phyloP scores from a whole-genome alignment of 371 early-diverging fungal species.

The Sporodiniella umbellata region DNA sequence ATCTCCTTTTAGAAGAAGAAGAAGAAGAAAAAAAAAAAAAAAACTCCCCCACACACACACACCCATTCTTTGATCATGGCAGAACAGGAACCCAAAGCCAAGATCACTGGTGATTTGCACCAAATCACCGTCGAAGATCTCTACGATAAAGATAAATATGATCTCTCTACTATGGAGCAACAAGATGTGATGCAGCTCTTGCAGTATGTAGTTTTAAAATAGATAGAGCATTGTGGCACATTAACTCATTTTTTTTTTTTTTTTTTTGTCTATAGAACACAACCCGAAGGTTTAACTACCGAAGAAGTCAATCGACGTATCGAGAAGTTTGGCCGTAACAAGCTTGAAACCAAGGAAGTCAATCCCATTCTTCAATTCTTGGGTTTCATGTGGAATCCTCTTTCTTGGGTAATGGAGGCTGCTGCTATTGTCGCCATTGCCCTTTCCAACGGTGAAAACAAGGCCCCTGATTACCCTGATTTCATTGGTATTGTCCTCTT shows the following conservation, averaged over 20 bases:
- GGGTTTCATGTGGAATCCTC: constrained; percentile 81
- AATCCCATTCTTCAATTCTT: constrained; percentile 82
- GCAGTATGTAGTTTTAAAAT: constrained; percentile 37
- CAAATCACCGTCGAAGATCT: constrained; percentile 63
- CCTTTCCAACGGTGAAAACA: constrained; percentile 60
- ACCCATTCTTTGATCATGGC: constrained; percentile 14
- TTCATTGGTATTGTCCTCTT: constrained; percentile 80
- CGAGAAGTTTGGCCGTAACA: constrained; percentile 65
- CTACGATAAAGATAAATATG: constrained; percentile 77
- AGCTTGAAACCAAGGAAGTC: constrained; percentile 69
- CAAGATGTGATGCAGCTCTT: constrained; percentile 66
- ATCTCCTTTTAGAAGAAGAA: not conserved
- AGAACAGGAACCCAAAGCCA: constrained; percentile 19
- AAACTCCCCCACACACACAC: too few species aligned
- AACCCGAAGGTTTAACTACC: constrained; percentile 57
- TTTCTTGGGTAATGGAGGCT: constrained; percentile 79
- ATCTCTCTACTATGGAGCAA: constrained; percentile 74
- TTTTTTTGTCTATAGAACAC: constrained; percentile 39
- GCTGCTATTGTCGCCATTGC: constrained; percentile 74
- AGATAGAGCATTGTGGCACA: too few species aligned
- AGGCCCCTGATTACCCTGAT: constrained; percentile 77
- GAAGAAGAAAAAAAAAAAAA: not conserved
- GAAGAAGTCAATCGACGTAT: constrained; percentile 59
- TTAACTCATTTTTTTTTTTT: not conserved
- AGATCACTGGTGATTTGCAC: constrained; percentile 25